A percentile compares a stretch with the other conserved stretches of the same genome.
Evolutionary conservation across 345 rosid genomes (phyloP).

Genomic region (Murraya koenigii): DNA sequence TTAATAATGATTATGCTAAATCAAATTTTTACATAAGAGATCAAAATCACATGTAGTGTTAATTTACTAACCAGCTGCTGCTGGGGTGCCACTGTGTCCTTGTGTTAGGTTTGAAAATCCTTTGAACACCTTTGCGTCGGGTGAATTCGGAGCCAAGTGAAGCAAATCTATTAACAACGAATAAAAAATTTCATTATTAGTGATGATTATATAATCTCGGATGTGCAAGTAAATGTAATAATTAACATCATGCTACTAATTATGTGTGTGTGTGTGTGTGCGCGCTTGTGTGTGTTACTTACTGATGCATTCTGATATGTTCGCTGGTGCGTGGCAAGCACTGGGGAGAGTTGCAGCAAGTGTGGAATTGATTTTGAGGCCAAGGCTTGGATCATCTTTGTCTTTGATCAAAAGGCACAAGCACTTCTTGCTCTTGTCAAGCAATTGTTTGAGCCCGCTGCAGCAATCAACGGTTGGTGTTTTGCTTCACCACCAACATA

Average conservation of each 20-base stretch:
- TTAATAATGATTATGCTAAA: not conserved
- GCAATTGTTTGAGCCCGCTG: slow-evolving; percentile 53
- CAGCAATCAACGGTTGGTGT: slow-evolving; percentile 76
- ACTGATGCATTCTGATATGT: slow-evolving; percentile 63
- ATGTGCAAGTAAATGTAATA: not conserved
- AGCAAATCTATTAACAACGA: slow-evolving; percentile 43
- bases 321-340: slow-evolving; percentile 45
- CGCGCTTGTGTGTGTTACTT: slow-evolving; percentile 12
- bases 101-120: slow-evolving; percentile 46
- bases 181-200: not conserved
- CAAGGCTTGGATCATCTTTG: slow-evolving; percentile 69
- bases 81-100: slow-evolving; percentile 21
- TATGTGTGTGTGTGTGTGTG: too few species aligned
- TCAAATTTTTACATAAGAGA: not conserved
- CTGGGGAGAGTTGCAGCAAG: slow-evolving; percentile 64
- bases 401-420: slow-evolving; percentile 70
- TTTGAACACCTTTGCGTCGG: slow-evolving; percentile 60
- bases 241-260: too few species aligned
- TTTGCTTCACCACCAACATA: slow-evolving; percentile 62
- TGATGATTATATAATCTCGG: not conserved
- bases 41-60: not conserved
- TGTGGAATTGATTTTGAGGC: slow-evolving; percentile 56
- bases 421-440: slow-evolving; percentile 64
- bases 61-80: slow-evolving; percentile 32
- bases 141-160: slow-evolving; percentile 60